Conservation (phyloP, 148 eudicot genomes). For the Suaeda aralocaspica region DNA sequence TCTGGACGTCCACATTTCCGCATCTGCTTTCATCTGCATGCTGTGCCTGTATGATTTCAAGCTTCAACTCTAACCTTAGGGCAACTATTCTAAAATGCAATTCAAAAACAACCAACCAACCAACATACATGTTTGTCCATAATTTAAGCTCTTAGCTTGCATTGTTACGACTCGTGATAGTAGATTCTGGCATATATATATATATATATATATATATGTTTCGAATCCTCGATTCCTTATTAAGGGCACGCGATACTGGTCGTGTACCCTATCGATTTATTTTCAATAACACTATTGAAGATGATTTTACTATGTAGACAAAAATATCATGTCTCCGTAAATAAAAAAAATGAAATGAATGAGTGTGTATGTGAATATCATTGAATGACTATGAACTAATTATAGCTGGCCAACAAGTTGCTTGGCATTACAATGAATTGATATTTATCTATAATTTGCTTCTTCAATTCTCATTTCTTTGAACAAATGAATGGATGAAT, state of each 20-base stretch:
- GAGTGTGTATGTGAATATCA: not conserved
- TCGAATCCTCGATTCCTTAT: too few species aligned
- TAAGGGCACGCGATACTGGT: too few species aligned
- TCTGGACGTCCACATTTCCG: constrained; percentile 9
- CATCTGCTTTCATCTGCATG: constrained; percentile 18
- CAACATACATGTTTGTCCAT: not conserved
- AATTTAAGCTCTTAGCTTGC: not conserved
- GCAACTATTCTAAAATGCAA: not conserved
- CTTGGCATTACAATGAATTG: constrained; percentile 12
- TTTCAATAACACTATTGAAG: too few species aligned
- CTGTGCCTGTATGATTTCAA: constrained; percentile 16
- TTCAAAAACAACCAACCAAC: not conserved
- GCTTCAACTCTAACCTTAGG: constrained; percentile 16
- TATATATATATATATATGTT: too few species aligned
- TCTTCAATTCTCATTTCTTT: not conserved
- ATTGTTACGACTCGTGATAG: too few species aligned
- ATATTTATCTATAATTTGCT: not conserved
- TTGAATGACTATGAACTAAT: not conserved
- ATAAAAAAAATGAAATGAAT: not conserved
- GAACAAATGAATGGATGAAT: constrained; percentile 15
- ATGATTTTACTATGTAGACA: too few species aligned
- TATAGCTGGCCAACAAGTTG: not conserved
- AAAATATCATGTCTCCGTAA: not conserved
- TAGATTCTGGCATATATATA: too few species aligned
- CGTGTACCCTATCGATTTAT: too few species aligned